These are phyloP conservation scores for Pascua sp. DNA, from an alignment of 1,284 basidiomycete genomes.

Conservation along the genomic window DNA sequence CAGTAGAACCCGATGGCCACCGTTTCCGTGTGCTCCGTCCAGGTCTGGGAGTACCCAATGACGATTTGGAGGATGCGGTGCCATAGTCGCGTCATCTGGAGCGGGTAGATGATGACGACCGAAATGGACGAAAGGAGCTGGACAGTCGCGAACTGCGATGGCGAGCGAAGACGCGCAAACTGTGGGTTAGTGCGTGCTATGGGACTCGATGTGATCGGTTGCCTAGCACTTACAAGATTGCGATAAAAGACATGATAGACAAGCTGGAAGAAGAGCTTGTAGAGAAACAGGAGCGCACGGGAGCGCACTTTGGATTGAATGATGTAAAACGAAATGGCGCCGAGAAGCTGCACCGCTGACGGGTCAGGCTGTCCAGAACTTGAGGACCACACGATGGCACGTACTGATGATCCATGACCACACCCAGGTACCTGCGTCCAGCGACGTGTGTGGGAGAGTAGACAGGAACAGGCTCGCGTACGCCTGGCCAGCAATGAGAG, in stretches of 20 bases:
- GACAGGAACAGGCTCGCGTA: slow-evolving; percentile 56
- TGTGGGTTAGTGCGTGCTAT: slow-evolving; percentile 17
- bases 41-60: slow-evolving; percentile 52
- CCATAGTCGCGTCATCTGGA: slow-evolving; percentile 54
- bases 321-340: slow-evolving; percentile 53
- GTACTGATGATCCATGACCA: slow-evolving; percentile 55
- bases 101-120: slow-evolving; percentile 55
- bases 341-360: slow-evolving; percentile 51
- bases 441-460: slow-evolving; percentile 56
- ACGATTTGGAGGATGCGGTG: slow-evolving; percentile 50
- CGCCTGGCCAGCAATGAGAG: slow-evolving; percentile 57
- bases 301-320: slow-evolving; percentile 54
- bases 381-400: slow-evolving; percentile 7
- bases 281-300: slow-evolving; percentile 55
- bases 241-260: slow-evolving; percentile 51
- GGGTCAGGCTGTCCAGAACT: background rate
- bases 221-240: slow-evolving; percentile 40
- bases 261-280: slow-evolving; percentile 53
- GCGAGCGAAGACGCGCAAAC: slow-evolving; percentile 47
- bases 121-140: slow-evolving; percentile 56
- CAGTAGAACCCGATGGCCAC: slow-evolving; percentile 54
- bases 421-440: slow-evolving; percentile 58
- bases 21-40: slow-evolving; percentile 54
- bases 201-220: too few species aligned
- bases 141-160: slow-evolving; percentile 53